Evolutionary conservation across 805 yeast species (phyloP).

Genomic region (Zygotorulaspora florentina): DNA sequence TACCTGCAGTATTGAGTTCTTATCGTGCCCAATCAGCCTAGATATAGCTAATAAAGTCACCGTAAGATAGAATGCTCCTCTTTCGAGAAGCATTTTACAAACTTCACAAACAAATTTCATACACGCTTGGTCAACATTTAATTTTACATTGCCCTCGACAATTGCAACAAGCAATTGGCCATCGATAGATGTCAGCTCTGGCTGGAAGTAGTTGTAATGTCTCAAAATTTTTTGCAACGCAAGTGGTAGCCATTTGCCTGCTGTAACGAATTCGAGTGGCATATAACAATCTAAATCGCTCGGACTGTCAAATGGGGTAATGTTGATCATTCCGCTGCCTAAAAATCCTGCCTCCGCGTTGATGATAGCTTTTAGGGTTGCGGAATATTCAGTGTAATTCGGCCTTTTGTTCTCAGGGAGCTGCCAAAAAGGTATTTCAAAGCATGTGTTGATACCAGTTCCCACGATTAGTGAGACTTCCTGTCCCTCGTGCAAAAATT

Average conservation of each 20-base stretch:
- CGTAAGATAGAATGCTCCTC: constrained; percentile 26
- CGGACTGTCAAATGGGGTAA: constrained; percentile 20
- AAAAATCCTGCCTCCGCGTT: constrained; percentile 32
- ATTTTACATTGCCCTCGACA: constrained; percentile 5
- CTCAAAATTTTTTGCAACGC: constrained; percentile 18
- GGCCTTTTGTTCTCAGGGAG: constrained; percentile 18
- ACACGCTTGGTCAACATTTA: not conserved
- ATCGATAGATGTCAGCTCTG: constrained; percentile 13
- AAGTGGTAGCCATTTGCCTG: constrained; percentile 30
- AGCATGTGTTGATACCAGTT: constrained; percentile 60
- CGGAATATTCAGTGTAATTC: not conserved
- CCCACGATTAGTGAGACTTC: constrained; percentile 58
- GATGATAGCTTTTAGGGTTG: constrained; percentile 13
- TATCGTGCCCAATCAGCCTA: not conserved
- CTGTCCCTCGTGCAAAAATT: constrained; percentile 15
- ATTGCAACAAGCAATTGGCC: constrained; percentile 21
- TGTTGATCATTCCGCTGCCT: constrained; percentile 18
- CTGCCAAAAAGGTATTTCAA: constrained; percentile 21
- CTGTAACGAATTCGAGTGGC: constrained; percentile 30
- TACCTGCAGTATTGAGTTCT: constrained; percentile 8
- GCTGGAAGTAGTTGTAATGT: constrained; percentile 9
- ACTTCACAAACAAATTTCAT: constrained; percentile 8
- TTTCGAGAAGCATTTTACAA: constrained; percentile 17
- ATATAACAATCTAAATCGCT: constrained; percentile 11
- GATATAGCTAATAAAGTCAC: constrained; percentile 15